Percentiles rank a stretch among this genome's conserved stretches.
These are phyloP conservation scores for Zalaria obscura DNA, from an alignment of 2,329 filamentous ascomycete genomes.

Conservation along the genomic window DNA sequence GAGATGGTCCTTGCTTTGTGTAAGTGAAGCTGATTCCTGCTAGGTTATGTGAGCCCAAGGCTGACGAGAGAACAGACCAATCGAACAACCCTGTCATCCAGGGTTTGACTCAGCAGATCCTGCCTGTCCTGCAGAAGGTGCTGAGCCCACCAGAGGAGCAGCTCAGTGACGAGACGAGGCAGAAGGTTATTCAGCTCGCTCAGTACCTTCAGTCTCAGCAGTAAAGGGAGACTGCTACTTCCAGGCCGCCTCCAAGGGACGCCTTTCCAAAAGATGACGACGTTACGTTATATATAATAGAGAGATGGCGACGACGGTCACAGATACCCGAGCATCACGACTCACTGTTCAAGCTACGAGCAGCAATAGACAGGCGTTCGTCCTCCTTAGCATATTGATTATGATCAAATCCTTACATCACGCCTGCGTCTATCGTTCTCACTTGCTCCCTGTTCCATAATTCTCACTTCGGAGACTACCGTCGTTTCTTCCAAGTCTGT, in stretches of 20 bases:
- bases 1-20: constrained; percentile 79
- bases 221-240: background rate
- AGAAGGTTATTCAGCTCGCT: constrained; percentile 51
- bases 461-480: too few species aligned
- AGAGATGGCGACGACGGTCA: background rate
- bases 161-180: constrained; percentile 56
- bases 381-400: background rate
- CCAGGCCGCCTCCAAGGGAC: background rate
- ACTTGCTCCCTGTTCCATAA: background rate
- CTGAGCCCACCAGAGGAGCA: constrained; percentile 60
- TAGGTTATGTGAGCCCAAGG: background rate
- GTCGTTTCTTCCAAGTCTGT: too few species aligned
- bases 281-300: background rate
- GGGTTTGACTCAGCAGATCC: constrained; percentile 53
- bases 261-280: background rate
- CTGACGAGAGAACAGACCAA: constrained; percentile 35
- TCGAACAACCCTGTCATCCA: constrained; percentile 55
- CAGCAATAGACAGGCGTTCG: background rate
- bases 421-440: background rate
- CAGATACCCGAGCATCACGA: background rate
- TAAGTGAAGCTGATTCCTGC: constrained; percentile 30
- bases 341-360: background rate
- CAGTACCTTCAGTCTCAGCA: constrained; percentile 28
- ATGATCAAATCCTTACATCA: background rate
- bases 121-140: constrained; percentile 60